These are phyloP conservation scores for Skeletonema marinoi DNA, from an alignment of 108 stramenopile species.

Conservation along the genomic window DNA sequence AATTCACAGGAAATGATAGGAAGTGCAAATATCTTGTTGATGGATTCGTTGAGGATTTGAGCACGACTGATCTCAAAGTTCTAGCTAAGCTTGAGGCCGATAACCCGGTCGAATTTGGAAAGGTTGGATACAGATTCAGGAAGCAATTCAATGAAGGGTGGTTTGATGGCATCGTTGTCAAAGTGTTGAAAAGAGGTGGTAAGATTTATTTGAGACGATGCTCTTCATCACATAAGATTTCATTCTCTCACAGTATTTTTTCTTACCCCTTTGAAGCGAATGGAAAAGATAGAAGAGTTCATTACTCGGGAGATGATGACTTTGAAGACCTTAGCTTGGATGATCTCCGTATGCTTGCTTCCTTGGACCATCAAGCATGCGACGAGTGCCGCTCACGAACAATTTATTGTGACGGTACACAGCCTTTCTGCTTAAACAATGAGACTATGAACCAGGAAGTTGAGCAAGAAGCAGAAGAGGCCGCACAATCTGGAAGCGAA, in stretches of 20 bases:
- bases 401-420: background rate
- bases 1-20: conserved; percentile 13
- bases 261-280: background rate
- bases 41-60: conserved; percentile 22
- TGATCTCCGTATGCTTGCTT: conserved; percentile 16
- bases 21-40: conserved; percentile 8
- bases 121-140: conserved; percentile 17
- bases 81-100: conserved; percentile 4
- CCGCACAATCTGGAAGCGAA: background rate
- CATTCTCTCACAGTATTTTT: background rate
- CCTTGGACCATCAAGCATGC: background rate
- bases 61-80: conserved; percentile 4
- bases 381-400: background rate
- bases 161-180: conserved; percentile 26
- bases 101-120: background rate
- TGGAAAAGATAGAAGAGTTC: conserved; percentile 22
- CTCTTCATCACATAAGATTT: background rate
- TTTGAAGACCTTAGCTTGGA: conserved; percentile 23
- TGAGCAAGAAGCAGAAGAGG: background rate
- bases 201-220: background rate
- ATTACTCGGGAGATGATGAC: conserved; percentile 28
- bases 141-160: conserved; percentile 23
- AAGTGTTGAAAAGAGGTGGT: conserved; percentile 11
- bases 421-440: background rate
- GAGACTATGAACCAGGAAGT: background rate